Base-by-base conservation (phyloP, 106 monocot species). In the Posidonia australis region DNA sequence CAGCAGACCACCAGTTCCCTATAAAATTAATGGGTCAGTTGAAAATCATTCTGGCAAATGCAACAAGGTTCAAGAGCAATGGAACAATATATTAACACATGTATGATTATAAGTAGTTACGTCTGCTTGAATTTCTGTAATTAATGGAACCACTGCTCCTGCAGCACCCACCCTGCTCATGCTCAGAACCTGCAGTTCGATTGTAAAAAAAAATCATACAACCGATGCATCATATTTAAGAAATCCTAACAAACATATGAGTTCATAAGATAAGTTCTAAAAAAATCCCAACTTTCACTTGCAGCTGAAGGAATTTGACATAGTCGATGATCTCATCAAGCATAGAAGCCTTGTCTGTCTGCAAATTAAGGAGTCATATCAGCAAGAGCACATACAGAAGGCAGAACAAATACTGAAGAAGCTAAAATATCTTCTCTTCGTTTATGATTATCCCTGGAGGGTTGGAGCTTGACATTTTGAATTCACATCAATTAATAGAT, bases 321-420 rank as follows among this genome's bases (percentile, higher is more conserved):
- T 93, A 93, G 53, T 88, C 92, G 16, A 93, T 88, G 44, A 88
- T 84, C 55, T 88, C 92, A 69, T 92, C 92, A 46, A 92, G 85
- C 92, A 88, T 92, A 20, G 88, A 85, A 59, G 88, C 92, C 72
- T 83, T 93, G 54, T 92, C 88, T 25, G 80, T 57, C 93, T 93
- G 88, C 74, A 80, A 6, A 77, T 31, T 9, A 31, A 64, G 46
- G 32, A 60, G 24, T 5, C 13, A 2, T 36, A 36, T 36, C 36
- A 36, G 36, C 5, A 4, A 7, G 5, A 36, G 7, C 36, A 36
- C 36, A 4, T 36, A 7, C n/a, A 36, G 36, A 36, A 36, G 7
- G 36, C 36, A 36, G 36, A 36, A 4, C n/a, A n/a, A n/a, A n/a
- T n/a, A n/a, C n/a, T n/a, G n/a, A n/a, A n/a, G n/a, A n/a, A n/a